Percentiles rank a stretch among this genome's conserved stretches.
phyloP scores from a whole-genome alignment of 257 asterid species.

The Hygrophila difformis region DNA sequence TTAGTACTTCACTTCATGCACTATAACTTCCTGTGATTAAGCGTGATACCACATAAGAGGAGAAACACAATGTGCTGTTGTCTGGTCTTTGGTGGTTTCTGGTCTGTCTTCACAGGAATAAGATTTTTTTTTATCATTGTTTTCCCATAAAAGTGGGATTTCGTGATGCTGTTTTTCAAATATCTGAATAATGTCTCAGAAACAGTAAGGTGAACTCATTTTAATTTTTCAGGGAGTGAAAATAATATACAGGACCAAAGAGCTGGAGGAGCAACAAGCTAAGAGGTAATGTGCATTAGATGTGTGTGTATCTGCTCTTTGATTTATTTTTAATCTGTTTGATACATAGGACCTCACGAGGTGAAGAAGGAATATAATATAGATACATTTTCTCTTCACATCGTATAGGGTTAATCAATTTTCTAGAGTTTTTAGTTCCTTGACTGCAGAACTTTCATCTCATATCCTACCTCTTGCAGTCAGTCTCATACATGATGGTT shows the following conservation, averaged over 20 bases:
- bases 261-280: slow-evolving; percentile 92
- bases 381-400: not conserved
- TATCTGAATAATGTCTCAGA: not conserved
- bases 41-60: no score
- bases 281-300: slow-evolving; percentile 44
- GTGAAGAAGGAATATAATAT: slow-evolving; percentile 7
- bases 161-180: no score
- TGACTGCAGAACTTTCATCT: slow-evolving; percentile 6
- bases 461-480: not conserved
- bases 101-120: no score
- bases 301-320: slow-evolving; percentile 6
- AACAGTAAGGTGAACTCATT: slow-evolving; percentile 13
- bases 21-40: no score
- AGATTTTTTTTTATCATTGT: no score
- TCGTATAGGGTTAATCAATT: slow-evolving; percentile 1
- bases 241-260: slow-evolving; percentile 86
- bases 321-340: not conserved
- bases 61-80: no score
- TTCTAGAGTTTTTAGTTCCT: slow-evolving; percentile 6
- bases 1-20: no score
- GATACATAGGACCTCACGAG: not conserved
- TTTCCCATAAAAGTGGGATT: no score
- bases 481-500: slow-evolving; percentile 14
- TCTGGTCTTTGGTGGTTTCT: no score
- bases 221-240: slow-evolving; percentile 65